phyloP scores from a whole-genome alignment of 2,329 filamentous ascomycete species.

The Cercospora sojina region DNA sequence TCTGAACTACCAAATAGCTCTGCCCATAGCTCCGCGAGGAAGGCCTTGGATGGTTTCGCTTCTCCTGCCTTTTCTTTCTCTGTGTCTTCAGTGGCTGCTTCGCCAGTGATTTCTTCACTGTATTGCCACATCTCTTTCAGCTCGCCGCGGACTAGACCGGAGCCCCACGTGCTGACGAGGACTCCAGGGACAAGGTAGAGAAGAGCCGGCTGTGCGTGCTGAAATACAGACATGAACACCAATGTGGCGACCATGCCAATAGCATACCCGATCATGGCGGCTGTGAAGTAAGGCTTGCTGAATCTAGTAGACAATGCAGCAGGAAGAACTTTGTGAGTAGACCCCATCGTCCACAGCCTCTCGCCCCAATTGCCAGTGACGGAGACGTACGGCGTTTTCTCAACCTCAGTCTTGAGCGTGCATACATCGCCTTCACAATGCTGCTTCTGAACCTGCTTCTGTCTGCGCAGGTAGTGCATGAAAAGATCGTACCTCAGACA shows the following conservation, averaged over 20 bases:
- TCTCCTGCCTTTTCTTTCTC: conserved; percentile 17
- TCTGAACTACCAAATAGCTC: conserved; percentile 18
- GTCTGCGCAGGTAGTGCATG: conserved; percentile 71
- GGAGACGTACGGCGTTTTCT: conserved; percentile 45
- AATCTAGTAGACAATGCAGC: conserved; percentile 53
- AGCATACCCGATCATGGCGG: conserved; percentile 73
- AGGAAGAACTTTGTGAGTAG: conserved; percentile 24
- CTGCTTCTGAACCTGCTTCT: conserved; percentile 43
- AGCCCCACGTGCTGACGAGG: conserved; percentile 70
- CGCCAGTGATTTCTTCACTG: conserved; percentile 62
- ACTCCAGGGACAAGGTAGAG: conserved; percentile 91
- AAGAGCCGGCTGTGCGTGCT: conserved; percentile 84
- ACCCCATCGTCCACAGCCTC: conserved; percentile 67
- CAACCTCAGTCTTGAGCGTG: conserved; percentile 18
- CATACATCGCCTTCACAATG: conserved; percentile 25
- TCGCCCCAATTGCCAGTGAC: conserved; percentile 78
- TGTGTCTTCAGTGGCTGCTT: conserved; percentile 33
- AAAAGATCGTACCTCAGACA: conserved; percentile 90
- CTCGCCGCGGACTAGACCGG: conserved; percentile 70
- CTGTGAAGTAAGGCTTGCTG: conserved; percentile 80
- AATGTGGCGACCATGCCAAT: conserved; percentile 76
- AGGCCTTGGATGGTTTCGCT: conserved; percentile 15
- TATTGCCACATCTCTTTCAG: conserved; percentile 75
- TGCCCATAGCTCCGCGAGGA: conserved; percentile 15
- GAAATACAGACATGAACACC: conserved; percentile 71